phyloP scores from a whole-genome alignment of 192 early-diverging fungal genomes.

The Spizellomyces punctatus region DNA sequence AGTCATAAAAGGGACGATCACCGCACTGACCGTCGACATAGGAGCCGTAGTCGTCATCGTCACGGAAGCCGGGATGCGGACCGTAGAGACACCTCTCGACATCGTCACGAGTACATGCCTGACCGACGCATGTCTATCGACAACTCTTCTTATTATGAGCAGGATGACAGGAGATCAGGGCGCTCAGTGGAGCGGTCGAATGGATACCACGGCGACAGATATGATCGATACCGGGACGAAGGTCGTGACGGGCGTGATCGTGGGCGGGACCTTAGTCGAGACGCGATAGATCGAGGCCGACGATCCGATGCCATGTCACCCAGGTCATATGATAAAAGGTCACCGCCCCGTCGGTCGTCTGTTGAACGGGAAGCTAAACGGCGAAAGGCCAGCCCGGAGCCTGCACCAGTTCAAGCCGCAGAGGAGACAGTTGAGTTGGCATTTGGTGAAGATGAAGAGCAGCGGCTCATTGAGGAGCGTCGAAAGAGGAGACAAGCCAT shows the following conservation, averaged over 20 bases:
- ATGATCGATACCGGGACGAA: not conserved
- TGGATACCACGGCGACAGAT: not conserved
- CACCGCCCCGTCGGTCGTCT: not conserved
- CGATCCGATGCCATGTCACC: not conserved
- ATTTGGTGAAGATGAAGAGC: constrained; percentile 69
- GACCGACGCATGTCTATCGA: constrained; percentile 6
- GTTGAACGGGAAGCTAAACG: not conserved
- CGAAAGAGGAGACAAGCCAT: constrained; percentile 76
- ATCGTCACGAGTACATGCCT: not conserved
- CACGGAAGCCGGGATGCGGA: not conserved
- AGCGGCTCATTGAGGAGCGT: constrained; percentile 82
- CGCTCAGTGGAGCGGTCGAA: not conserved
- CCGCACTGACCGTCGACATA: not conserved
- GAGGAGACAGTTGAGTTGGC: not conserved
- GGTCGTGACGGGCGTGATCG: not conserved
- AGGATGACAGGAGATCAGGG: not conserved
- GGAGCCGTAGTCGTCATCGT: not conserved
- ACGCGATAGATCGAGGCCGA: not conserved
- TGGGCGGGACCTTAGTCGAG: not conserved
- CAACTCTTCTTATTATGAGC: not conserved
- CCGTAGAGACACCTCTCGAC: not conserved
- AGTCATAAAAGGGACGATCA: constrained; percentile 3
- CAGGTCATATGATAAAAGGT: not conserved
- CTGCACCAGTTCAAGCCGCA: not conserved
- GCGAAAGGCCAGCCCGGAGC: not conserved